phyloP scores from a whole-genome alignment of 768 basidiomycete genomes.

The Crassisporium funariophilum region DNA sequence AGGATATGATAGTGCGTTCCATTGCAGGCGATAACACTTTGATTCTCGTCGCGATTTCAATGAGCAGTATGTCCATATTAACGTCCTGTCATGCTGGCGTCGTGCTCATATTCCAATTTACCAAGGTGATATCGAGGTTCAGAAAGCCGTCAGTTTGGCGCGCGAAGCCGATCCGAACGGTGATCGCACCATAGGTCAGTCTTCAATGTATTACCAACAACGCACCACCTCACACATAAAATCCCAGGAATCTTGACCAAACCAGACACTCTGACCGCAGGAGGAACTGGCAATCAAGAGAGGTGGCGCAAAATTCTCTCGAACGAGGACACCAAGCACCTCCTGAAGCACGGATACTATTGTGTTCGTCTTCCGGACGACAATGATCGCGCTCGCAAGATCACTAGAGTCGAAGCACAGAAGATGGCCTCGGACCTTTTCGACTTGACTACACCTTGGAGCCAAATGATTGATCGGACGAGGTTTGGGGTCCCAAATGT shows the following conservation, averaged over 20 bases:
- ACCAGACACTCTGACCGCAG: conserved; percentile 54
- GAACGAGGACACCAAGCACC: conserved; percentile 43
- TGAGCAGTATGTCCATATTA: conserved; percentile 47
- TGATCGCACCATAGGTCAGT: conserved; percentile 60
- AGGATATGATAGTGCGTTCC: conserved; percentile 48
- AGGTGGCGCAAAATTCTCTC: conserved; percentile 52
- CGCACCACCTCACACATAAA: neutral
- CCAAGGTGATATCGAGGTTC: conserved; percentile 70
- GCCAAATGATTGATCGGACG: conserved; percentile 37
- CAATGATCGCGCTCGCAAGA: conserved; percentile 42
- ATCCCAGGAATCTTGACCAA: conserved; percentile 68
- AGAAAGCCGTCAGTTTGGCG: conserved; percentile 57
- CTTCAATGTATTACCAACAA: neutral
- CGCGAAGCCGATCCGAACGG: conserved; percentile 53
- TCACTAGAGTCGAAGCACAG: conserved; percentile 40
- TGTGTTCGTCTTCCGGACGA: conserved; percentile 70
- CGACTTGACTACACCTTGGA: conserved; percentile 53
- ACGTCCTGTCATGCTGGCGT: neutral
- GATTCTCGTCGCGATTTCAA: conserved; percentile 67
- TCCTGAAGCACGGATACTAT: conserved; percentile 60
- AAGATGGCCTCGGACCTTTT: conserved; percentile 48
- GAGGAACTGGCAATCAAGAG: conserved; percentile 40
- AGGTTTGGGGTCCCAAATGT: conserved; percentile 62
- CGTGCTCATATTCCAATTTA: neutral
- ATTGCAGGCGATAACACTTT: conserved; percentile 54